Percentiles rank a stretch among this genome's conserved stretches.
Conservation (phyloP, 495 filamentous ascomycete species). For the Lentithecium fluviatile region DNA sequence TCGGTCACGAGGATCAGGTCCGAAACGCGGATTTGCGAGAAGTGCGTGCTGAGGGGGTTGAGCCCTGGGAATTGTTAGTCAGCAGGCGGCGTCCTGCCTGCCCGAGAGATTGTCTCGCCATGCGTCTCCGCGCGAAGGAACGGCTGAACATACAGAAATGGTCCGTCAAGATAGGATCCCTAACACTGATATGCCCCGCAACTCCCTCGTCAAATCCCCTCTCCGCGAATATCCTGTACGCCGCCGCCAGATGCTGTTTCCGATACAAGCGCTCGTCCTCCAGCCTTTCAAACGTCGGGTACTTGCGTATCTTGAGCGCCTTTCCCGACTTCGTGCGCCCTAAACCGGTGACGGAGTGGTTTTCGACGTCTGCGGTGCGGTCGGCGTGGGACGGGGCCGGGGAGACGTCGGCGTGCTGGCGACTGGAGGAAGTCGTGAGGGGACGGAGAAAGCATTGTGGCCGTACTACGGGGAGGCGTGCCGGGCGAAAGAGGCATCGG, state of each 20-base stretch:
- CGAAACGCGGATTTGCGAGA: slow-evolving; percentile 52
- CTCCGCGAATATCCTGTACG: slow-evolving; percentile 70
- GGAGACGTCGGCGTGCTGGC: background rate
- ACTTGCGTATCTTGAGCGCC: slow-evolving; percentile 38
- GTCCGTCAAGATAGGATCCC: slow-evolving; percentile 51
- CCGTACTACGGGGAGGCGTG: background rate
- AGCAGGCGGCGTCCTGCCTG: background rate
- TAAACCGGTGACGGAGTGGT: slow-evolving; percentile 36
- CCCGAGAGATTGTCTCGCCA: background rate
- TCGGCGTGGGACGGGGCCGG: slow-evolving; percentile 3
- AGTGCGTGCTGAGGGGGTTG: slow-evolving; percentile 59
- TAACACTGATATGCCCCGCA: slow-evolving; percentile 61
- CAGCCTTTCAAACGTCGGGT: slow-evolving; percentile 57
- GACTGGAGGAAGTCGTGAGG: slow-evolving; percentile 3
- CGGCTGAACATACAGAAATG: slow-evolving; percentile 44
- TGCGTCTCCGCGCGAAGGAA: background rate
- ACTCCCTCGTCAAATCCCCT: slow-evolving; percentile 70
- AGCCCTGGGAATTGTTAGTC: slow-evolving; percentile 39
- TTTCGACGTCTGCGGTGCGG: slow-evolving; percentile 22
- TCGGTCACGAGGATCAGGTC: slow-evolving; percentile 58
- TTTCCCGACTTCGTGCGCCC: slow-evolving; percentile 38
- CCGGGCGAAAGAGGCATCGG: background rate
- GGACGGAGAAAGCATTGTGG: background rate
- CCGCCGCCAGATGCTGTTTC: slow-evolving; percentile 69
- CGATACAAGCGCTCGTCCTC: slow-evolving; percentile 65